phyloP scores from a whole-genome alignment of 352 stramenopile genomes.

The Phytophthora kernoviae region DNA sequence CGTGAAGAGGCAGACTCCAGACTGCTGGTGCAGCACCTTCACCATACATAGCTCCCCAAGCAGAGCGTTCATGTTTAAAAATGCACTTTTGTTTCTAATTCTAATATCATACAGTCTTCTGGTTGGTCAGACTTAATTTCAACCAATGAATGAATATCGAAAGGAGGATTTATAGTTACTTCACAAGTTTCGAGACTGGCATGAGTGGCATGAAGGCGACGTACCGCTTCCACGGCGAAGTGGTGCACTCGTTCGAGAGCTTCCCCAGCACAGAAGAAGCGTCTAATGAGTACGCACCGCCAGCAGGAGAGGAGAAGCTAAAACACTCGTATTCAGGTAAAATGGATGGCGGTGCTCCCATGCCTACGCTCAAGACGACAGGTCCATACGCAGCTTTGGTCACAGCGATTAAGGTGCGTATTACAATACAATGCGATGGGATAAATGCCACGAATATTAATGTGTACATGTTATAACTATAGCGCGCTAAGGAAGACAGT shows the following conservation, averaged over 20 bases:
- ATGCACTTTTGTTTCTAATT: background rate
- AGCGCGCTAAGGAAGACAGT: slow-evolving; percentile 84
- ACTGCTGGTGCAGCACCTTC: slow-evolving; percentile 72
- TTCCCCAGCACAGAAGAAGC: slow-evolving; percentile 57
- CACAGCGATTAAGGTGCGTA: slow-evolving; percentile 71
- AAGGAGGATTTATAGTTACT: too few species aligned
- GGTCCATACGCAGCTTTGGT: slow-evolving; percentile 76
- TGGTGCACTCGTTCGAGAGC: slow-evolving; percentile 73
- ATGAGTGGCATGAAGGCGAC: slow-evolving; percentile 69
- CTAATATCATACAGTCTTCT: background rate
- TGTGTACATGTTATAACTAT: background rate
- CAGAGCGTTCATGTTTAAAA: slow-evolving; percentile 36
- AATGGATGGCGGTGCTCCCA: slow-evolving; percentile 65
- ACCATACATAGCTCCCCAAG: slow-evolving; percentile 66
- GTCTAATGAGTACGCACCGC: slow-evolving; percentile 72
- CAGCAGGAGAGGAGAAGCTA: slow-evolving; percentile 37
- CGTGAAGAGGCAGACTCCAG: slow-evolving; percentile 77
- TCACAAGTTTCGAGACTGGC: too few species aligned
- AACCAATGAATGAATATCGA: background rate
- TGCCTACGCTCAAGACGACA: slow-evolving; percentile 68
- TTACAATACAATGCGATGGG: background rate
- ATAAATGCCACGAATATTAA: too few species aligned
- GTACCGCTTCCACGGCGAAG: slow-evolving; percentile 69
- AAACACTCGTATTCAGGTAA: slow-evolving; percentile 75
- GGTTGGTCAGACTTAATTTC: too few species aligned